Percentiles rank a stretch among this genome's conserved stretches.
These are phyloP conservation scores for Alternaria brassicicola DNA, from an alignment of 2,329 filamentous ascomycete species.

Conservation along the genomic window DNA sequence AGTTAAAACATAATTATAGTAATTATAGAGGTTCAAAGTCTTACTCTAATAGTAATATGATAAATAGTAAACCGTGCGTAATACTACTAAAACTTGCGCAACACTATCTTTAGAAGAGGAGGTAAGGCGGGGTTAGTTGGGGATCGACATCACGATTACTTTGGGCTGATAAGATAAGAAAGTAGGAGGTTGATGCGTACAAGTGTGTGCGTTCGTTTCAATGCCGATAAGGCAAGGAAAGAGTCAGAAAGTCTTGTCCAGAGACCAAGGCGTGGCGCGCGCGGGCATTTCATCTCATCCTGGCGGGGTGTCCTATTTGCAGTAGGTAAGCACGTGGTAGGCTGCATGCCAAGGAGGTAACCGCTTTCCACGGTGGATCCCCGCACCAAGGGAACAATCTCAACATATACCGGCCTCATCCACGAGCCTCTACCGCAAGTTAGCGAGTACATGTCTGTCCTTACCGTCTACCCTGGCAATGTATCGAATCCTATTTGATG, in stretches of 20 bases:
- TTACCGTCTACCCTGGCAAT: background rate
- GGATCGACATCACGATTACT: background rate
- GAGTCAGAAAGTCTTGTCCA: background rate
- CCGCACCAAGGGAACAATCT: background rate
- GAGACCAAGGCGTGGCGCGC: background rate
- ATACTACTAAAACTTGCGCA: no score
- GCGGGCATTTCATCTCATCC: background rate
- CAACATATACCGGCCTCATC: background rate
- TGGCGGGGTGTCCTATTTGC: background rate
- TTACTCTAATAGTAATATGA: no score
- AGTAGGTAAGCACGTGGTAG: background rate
- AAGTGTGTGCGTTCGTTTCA: no score
- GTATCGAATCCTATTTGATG: background rate
- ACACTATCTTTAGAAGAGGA: no score
- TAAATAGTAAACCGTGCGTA: no score
- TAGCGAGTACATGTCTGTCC: background rate
- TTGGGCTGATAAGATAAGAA: background rate
- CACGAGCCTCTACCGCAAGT: background rate
- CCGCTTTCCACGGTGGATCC: no score
- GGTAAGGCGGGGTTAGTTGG: background rate
- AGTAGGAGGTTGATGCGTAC: background rate
- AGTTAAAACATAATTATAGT: no score
- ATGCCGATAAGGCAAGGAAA: background rate
- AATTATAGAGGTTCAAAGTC: no score
- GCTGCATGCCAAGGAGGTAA: background rate